A percentile compares a stretch with the other conserved stretches of the same genome.
Conservation (phyloP, 2,329 filamentous ascomycete genomes). For the Reticulascus tulasneorum region DNA sequence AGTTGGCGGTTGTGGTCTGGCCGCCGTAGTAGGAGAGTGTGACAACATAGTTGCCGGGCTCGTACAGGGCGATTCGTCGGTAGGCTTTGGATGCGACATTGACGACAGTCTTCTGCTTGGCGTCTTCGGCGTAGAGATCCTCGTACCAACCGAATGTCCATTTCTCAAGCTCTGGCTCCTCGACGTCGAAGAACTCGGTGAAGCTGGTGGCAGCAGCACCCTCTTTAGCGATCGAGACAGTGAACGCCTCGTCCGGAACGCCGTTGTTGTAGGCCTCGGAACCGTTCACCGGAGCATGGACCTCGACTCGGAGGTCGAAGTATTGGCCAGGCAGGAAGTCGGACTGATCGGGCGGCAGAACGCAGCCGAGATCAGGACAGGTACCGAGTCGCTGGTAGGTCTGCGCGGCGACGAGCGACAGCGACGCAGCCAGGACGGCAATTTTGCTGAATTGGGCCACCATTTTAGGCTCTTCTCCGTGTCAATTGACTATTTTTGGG, state of each 20-base stretch:
- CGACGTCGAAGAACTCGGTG: slow-evolving; percentile 66
- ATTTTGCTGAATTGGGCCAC: slow-evolving; percentile 32
- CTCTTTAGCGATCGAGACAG: slow-evolving; percentile 67
- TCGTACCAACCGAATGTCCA: slow-evolving; percentile 87
- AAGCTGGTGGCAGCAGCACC: slow-evolving; percentile 50
- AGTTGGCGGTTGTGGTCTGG: slow-evolving; percentile 68
- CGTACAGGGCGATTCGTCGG: slow-evolving; percentile 69
- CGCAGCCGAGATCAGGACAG: slow-evolving; percentile 55
- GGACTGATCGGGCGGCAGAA: slow-evolving; percentile 61
- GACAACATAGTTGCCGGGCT: slow-evolving; percentile 75
- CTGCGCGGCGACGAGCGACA: slow-evolving; percentile 45
- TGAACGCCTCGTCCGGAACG: slow-evolving; percentile 70
- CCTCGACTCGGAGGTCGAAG: slow-evolving; percentile 79
- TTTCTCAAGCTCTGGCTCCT: slow-evolving; percentile 72
- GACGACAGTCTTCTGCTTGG: slow-evolving; percentile 65
- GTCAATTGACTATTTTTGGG: slow-evolving; percentile 6
- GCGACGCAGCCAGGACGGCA: slow-evolving; percentile 28
- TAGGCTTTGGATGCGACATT: slow-evolving; percentile 79
- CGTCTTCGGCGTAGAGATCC: slow-evolving; percentile 75
- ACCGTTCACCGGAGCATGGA: slow-evolving; percentile 78
- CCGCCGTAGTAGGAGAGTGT: slow-evolving; percentile 72
- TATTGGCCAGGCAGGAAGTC: slow-evolving; percentile 81
- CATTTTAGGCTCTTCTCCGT: slow-evolving; percentile 19
- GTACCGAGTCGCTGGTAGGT: slow-evolving; percentile 57
- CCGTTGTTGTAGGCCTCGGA: slow-evolving; percentile 69